These are phyloP conservation scores for Opeltia flavorubescens DNA, from an alignment of 495 filamentous ascomycete species.

Conservation along the genomic window DNA sequence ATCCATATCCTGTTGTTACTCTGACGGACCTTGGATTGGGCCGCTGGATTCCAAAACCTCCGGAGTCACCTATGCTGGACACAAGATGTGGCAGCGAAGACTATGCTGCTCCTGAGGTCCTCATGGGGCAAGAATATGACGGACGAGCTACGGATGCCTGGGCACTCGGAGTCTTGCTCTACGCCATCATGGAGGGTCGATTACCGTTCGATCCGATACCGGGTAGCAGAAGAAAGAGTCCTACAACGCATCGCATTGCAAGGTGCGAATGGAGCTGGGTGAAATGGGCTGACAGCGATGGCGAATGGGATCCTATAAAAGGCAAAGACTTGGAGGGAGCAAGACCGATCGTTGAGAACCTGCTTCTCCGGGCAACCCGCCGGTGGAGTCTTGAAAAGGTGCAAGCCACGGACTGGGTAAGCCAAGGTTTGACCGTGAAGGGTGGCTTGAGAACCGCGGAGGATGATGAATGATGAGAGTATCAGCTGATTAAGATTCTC, in stretches of 20 bases:
- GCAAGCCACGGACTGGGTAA: constrained; percentile 60
- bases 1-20: constrained; percentile 69
- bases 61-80: constrained; percentile 57
- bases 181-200: constrained; percentile 82
- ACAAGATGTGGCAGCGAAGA: constrained; percentile 92
- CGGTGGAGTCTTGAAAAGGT: constrained; percentile 62
- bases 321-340: constrained; percentile 56
- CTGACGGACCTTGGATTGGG: constrained; percentile 91
- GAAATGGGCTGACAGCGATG: constrained; percentile 61
- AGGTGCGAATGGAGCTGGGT: constrained; percentile 91
- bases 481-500: too few species aligned
- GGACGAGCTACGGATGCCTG: constrained; percentile 86
- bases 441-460: constrained; percentile 56
- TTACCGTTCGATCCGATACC: constrained; percentile 84
- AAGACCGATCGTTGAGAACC: constrained; percentile 62
- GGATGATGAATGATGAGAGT: too few species aligned
- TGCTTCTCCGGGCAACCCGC: constrained; percentile 65
- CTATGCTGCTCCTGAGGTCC: constrained; percentile 91
- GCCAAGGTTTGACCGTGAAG: constrained; percentile 52
- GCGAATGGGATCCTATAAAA: constrained; percentile 48
- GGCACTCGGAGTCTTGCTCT: constrained; percentile 86
- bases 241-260: constrained; percentile 82
- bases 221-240: constrained; percentile 52
- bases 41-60: constrained; percentile 57
- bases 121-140: constrained; percentile 91